A percentile compares a stretch with the other conserved stretches of the same genome.
These are phyloP conservation scores for Barnettozyma pratensis DNA, from an alignment of 805 yeast genomes.

Conservation along the genomic window DNA sequence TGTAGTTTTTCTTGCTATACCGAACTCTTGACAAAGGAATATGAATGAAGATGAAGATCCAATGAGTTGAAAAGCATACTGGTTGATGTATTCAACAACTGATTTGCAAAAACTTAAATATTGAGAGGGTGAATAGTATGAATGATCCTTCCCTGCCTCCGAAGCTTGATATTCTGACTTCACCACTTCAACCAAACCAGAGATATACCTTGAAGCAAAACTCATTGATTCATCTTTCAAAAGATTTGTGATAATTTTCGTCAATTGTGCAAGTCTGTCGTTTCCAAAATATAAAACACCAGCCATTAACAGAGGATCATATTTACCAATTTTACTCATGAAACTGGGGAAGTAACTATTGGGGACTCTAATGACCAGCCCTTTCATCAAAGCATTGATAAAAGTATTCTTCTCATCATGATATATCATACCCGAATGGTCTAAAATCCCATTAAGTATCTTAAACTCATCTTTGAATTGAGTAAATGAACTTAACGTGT, in stretches of 20 bases:
- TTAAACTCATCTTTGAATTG: slow-evolving; percentile 21
- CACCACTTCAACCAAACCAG: slow-evolving; percentile 5
- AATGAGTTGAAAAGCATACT: slow-evolving; percentile 14
- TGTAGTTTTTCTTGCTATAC: slow-evolving; percentile 5
- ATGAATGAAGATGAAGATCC: slow-evolving; percentile 11
- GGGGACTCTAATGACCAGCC: slow-evolving; percentile 9
- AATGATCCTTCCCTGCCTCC: too few species aligned
- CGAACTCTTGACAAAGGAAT: slow-evolving; percentile 8
- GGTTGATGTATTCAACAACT: slow-evolving; percentile 8
- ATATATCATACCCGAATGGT: slow-evolving; percentile 16
- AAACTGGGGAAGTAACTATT: slow-evolving; percentile 15
- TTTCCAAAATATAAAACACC: background rate
- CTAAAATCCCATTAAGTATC: slow-evolving; percentile 17
- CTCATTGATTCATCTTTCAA: slow-evolving; percentile 9
- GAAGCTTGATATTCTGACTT: too few species aligned
- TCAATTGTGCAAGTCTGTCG: slow-evolving; percentile 3
- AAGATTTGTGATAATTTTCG: slow-evolving; percentile 11
- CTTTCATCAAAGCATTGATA: slow-evolving; percentile 12
- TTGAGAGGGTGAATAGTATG: too few species aligned
- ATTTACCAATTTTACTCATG: slow-evolving; percentile 14
- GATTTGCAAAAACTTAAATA: too few species aligned
- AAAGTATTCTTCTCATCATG: slow-evolving; percentile 16
- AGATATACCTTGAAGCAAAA: slow-evolving; percentile 11
- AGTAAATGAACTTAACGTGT: slow-evolving; percentile 6
- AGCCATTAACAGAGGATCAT: slow-evolving; percentile 12